Evolutionary conservation across 805 yeast genomes (phyloP).

Genomic region (Candida dajiaensis): DNA sequence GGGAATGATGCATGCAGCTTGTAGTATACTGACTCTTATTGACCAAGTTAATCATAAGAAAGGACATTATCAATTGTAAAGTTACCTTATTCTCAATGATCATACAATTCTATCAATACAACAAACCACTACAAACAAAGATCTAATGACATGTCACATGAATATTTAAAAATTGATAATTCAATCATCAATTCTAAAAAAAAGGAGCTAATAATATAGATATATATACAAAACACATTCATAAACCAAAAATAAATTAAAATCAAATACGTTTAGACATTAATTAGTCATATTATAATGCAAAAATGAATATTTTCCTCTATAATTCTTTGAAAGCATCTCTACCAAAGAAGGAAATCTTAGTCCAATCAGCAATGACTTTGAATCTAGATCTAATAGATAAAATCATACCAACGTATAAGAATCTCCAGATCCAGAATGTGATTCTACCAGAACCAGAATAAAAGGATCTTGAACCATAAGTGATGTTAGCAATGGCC

Average conservation of each 20-base stretch:
- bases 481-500: constrained; percentile 90
- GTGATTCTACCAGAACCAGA: constrained; percentile 86
- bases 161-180: not conserved
- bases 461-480: constrained; percentile 71
- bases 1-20: no score
- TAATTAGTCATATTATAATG: no score
- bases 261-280: no score
- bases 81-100: no score
- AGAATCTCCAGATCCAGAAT: constrained; percentile 88
- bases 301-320: no score
- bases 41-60: no score
- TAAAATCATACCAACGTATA: constrained; percentile 85
- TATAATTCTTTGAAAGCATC: constrained; percentile 82
- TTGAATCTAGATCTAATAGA: constrained; percentile 82
- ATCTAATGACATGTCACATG: not conserved
- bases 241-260: not conserved
- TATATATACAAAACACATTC: not conserved
- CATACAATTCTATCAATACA: no score
- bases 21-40: no score
- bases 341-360: constrained; percentile 84
- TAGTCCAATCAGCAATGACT: constrained; percentile 84
- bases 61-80: no score
- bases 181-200: not conserved
- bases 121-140: no score
- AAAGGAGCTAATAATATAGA: no score